Evolutionary conservation across 2,329 filamentous ascomycete species (phyloP), one percentile per base, ranked within the genome.

Genomic region (Talaromyces sp.): DNA sequence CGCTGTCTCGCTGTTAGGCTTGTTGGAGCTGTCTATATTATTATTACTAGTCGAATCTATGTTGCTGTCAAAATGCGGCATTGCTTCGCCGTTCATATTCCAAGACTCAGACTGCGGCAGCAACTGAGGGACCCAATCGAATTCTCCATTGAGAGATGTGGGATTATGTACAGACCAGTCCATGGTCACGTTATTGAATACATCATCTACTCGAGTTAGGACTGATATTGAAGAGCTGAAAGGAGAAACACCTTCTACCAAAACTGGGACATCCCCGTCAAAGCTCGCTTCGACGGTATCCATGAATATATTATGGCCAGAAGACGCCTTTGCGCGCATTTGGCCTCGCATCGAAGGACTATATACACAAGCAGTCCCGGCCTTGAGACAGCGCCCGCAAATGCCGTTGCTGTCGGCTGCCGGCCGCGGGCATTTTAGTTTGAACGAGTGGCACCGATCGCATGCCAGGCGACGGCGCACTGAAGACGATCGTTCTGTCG

Each of bases 301-400:
- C 29, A 9, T 46, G 14, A 29, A 17, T 32, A 41, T 41, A 19
- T 21, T 19, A 32, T n/a, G 8, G 17, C 41, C 19, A 35, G 56
- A n/a, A 9, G 54, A 17, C 2, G 51, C 41, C 24, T 57, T 56
- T 21, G 58, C 43, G 29, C 58, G 58, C 11, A 60, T 48, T 17
- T 60, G 58, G n/a, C 58, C 58, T 12, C 58, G 24, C 58, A 60
- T 60, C 2, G 58, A 60, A 11, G 54, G 58, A 21, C 58, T 60
- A 26, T 60, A 60, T 46, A 48, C 50, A 48, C 58, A 60, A 27
- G 24, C n/a, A 5, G 51, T 38, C 1, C 58, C 46, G 21, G 58
- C 58, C 17, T 60, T 60, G 19, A 46, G 31, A 35, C 58, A 60
- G 19, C 58, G 35, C 7, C 54, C 54, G 31, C 58, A 60, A 3